Evolutionary conservation across 768 basidiomycete genomes (phyloP).

Genomic region (Mycena alexandri): DNA sequence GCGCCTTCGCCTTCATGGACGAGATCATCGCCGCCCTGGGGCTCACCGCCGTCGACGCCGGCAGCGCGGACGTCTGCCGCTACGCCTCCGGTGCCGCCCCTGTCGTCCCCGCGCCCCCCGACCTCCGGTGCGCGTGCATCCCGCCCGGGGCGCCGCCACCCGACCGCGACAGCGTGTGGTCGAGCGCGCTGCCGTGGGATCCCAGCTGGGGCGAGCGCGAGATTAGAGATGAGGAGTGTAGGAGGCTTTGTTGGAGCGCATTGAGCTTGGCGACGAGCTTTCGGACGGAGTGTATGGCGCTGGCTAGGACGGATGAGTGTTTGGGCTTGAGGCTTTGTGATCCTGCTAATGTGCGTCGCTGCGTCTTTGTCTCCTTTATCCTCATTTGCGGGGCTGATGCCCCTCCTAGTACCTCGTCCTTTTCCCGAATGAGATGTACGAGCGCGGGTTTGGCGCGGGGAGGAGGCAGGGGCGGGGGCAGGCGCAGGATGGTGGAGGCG

Average conservation of each 20-base stretch:
- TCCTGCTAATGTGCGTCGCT: slow-evolving; percentile 52
- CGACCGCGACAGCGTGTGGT: slow-evolving; percentile 50
- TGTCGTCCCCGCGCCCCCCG: slow-evolving; percentile 14
- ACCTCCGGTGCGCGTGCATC: slow-evolving; percentile 52
- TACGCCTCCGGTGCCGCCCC: slow-evolving; percentile 52
- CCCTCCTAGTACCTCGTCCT: slow-evolving; percentile 50
- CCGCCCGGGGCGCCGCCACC: slow-evolving; percentile 37
- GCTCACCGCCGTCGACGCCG: slow-evolving; percentile 58
- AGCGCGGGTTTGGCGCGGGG: slow-evolving; percentile 34
- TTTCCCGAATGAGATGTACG: slow-evolving; percentile 65
- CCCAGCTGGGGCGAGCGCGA: slow-evolving; percentile 55
- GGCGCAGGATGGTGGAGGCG: no score
- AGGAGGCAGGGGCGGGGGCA: no score
- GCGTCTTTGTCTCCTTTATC: slow-evolving; percentile 34
- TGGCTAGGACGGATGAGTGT: slow-evolving; percentile 56
- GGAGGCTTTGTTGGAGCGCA: slow-evolving; percentile 67
- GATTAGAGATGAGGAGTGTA: slow-evolving; percentile 61
- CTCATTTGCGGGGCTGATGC: background rate
- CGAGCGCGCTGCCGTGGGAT: slow-evolving; percentile 60
- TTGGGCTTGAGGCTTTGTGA: slow-evolving; percentile 47
- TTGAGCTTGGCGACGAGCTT: slow-evolving; percentile 46
- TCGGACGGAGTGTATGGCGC: slow-evolving; percentile 56
- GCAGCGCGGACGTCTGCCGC: slow-evolving; percentile 55
- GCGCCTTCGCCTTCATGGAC: slow-evolving; percentile 60
- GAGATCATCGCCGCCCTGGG: slow-evolving; percentile 58